These are phyloP conservation scores for Sanguinoderma infundibulare DNA, from an alignment of 1,284 basidiomycete genomes.

Conservation along the genomic window DNA sequence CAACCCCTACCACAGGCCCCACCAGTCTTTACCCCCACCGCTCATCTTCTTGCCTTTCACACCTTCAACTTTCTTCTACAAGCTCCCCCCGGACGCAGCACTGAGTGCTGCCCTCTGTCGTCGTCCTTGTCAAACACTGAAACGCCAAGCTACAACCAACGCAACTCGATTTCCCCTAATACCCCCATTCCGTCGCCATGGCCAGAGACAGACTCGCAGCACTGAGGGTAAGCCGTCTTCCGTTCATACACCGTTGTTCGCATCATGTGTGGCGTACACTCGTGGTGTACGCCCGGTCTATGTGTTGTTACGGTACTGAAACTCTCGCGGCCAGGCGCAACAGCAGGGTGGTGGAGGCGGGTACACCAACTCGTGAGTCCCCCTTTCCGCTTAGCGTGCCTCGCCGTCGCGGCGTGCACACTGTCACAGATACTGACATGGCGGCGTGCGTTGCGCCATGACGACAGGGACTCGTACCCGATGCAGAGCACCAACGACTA, in stretches of 20 bases:
- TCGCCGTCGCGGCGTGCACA: not conserved
- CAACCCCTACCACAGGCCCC: slow-evolving; percentile 16
- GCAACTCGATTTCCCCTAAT: slow-evolving; percentile 16
- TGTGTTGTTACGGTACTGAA: not conserved
- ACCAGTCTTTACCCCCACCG: slow-evolving; percentile 21
- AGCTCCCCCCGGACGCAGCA: slow-evolving; percentile 31
- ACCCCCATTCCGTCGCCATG: slow-evolving; percentile 49
- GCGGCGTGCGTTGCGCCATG: slow-evolving; percentile 2
- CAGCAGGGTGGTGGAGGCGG: slow-evolving; percentile 59
- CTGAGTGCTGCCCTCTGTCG: slow-evolving; percentile 35
- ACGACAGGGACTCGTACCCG: slow-evolving; percentile 64
- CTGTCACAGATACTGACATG: not conserved
- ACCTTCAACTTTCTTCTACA: slow-evolving; percentile 17
- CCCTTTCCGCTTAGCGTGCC: not conserved
- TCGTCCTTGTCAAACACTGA: slow-evolving; percentile 6
- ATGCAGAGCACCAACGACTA: slow-evolving; percentile 61
- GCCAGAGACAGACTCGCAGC: slow-evolving; percentile 84
- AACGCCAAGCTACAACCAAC: slow-evolving; percentile 9
- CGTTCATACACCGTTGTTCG: slow-evolving; percentile 8
- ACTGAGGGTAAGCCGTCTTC: slow-evolving; percentile 60
- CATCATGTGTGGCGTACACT: slow-evolving; percentile 2
- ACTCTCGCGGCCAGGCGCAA: slow-evolving; percentile 47
- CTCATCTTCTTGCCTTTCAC: slow-evolving; percentile 19
- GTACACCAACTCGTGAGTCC: slow-evolving; percentile 53
- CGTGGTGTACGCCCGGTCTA: not conserved